Evolutionary conservation across 2,329 filamentous ascomycete genomes (phyloP).

Genomic region (Arthrobotrys entomopaga): DNA sequence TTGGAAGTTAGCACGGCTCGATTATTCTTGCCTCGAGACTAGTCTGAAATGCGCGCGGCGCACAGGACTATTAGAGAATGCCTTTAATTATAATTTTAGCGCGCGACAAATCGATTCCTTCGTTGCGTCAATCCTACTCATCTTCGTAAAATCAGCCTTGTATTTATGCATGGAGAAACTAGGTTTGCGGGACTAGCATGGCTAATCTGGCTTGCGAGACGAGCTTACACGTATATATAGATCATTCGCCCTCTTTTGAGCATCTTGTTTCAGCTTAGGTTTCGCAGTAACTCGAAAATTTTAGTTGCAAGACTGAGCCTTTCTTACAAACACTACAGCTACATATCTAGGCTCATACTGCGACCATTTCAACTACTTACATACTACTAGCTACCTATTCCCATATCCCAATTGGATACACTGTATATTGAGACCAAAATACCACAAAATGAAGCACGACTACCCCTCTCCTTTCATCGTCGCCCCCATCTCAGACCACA

Average conservation of each 20-base stretch:
- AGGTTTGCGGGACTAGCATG: slow-evolving; percentile 24
- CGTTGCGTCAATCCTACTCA: not conserved
- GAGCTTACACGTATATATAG: not conserved
- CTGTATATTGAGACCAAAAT: not conserved
- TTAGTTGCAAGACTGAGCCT: not conserved
- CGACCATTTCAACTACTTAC: not conserved
- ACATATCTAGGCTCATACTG: not conserved
- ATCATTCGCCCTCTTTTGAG: not conserved
- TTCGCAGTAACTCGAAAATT: not conserved
- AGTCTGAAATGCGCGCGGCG: slow-evolving; percentile 66
- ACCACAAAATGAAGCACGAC: slow-evolving; percentile 17
- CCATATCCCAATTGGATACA: not conserved
- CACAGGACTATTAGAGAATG: slow-evolving; percentile 66
- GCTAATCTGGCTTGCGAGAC: not conserved
- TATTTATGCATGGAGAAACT: not conserved
- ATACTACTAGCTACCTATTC: no score
- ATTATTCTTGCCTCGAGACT: slow-evolving; percentile 55
- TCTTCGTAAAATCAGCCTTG: not conserved
- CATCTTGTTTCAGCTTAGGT: not conserved
- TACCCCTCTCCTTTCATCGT: slow-evolving; percentile 16
- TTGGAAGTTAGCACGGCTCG: slow-evolving; percentile 58
- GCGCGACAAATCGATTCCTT: slow-evolving; percentile 2
- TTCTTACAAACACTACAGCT: not conserved
- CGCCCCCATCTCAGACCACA: not conserved
- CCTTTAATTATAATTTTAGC: slow-evolving; percentile 61